Conservation (phyloP, 73 alveolate genomes). For the Paramecium octaurelia region DNA sequence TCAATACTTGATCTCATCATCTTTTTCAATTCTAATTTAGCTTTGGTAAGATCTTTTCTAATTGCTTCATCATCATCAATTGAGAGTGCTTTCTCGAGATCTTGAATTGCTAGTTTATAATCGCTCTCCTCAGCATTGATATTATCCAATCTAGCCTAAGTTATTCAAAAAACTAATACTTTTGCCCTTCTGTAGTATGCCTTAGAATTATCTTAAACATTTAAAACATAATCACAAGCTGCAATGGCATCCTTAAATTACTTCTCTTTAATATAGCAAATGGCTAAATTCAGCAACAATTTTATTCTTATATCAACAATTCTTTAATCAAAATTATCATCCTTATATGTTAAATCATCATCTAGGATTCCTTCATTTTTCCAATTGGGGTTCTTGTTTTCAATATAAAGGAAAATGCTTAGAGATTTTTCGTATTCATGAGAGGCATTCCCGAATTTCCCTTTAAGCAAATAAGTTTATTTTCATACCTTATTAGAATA, state of each 20-base stretch:
- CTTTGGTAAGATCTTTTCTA: neutral
- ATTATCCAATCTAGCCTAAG: constrained; percentile 44
- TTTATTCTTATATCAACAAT: constrained; percentile 9
- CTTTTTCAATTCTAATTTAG: constrained; percentile 1
- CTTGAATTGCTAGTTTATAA: constrained; percentile 4
- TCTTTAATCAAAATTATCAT: constrained; percentile 39
- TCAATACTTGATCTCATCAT: constrained; percentile 21
- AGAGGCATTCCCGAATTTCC: constrained; percentile 31
- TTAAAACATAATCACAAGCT: constrained; percentile 23
- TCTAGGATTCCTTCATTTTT: constrained; percentile 58
- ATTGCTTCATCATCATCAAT: neutral
- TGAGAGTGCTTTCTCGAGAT: neutral
- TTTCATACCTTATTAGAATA: neutral
- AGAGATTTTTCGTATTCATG: constrained; percentile 57
- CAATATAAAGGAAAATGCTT: constrained; percentile 49
- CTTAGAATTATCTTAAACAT: neutral
- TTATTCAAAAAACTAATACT: neutral
- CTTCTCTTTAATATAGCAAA: constrained; percentile 22
- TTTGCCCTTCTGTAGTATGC: constrained; percentile 35
- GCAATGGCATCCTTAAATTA: neutral
- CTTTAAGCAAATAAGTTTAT: neutral
- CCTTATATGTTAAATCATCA: constrained; percentile 37
- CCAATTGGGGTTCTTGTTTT: constrained; percentile 51
- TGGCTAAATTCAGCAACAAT: neutral
- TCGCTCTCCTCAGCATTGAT: constrained; percentile 23